Conservation (phyloP, 306 rosid species). For the Abrus precatorius region DNA sequence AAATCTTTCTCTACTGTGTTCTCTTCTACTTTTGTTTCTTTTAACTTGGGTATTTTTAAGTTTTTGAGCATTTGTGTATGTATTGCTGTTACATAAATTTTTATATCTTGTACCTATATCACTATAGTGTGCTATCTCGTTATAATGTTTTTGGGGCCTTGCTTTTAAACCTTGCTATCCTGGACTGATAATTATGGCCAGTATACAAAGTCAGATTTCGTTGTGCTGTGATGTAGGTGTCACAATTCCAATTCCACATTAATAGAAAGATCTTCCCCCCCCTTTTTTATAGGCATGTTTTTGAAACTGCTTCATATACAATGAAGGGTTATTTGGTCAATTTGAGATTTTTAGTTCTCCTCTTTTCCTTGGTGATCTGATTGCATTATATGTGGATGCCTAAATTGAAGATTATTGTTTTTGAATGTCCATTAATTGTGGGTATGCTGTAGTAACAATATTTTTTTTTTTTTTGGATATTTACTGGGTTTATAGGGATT, state of each 20-base stretch:
- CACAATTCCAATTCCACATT: background rate
- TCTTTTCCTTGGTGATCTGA: constrained; percentile 8
- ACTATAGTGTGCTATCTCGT: background rate
- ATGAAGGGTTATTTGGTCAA: constrained; percentile 18
- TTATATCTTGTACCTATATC: background rate
- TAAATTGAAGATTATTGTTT: constrained; percentile 31
- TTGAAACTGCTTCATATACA: constrained; percentile 20
- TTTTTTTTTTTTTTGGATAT: background rate
- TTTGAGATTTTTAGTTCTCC: constrained; percentile 13
- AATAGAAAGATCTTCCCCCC: background rate
- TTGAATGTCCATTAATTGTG: constrained; percentile 20
- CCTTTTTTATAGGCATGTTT: background rate
- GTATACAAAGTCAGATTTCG: background rate
- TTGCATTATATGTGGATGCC: constrained; percentile 1
- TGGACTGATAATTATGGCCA: background rate
- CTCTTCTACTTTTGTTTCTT: background rate
- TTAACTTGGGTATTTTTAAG: background rate
- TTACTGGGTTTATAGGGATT: constrained; percentile 68
- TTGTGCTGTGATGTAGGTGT: constrained; percentile 6
- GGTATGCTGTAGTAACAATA: constrained; percentile 8
- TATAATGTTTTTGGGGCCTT: background rate
- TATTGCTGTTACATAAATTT: background rate
- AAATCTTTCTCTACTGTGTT: background rate
- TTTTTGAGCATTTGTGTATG: background rate
- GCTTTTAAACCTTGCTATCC: background rate